Percentiles rank a stretch among this genome's conserved stretches.
Conservation (phyloP, 495 filamentous ascomycete genomes). For the Patellaria atrata region DNA sequence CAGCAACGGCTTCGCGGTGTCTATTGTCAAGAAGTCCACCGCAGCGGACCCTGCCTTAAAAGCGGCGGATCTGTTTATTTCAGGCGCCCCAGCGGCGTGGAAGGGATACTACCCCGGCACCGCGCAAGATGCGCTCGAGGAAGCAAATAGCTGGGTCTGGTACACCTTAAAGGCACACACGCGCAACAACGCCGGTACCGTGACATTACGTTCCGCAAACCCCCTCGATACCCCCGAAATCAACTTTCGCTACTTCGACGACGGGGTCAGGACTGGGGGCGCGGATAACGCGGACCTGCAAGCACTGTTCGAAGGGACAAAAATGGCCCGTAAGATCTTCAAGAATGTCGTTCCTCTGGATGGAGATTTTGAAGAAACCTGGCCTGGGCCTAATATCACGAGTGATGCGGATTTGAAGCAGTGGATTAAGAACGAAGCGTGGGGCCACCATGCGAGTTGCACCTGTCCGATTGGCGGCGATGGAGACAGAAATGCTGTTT, state of each 20-base stretch:
- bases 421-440: constrained; percentile 34
- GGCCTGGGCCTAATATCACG: constrained; percentile 9
- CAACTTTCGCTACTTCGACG: constrained; percentile 23
- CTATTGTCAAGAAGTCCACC: constrained; percentile 33
- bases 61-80: constrained; percentile 37
- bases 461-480: constrained; percentile 36
- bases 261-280: constrained; percentile 6
- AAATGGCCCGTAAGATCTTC: constrained; percentile 15
- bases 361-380: constrained; percentile 8
- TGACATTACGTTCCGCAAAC: constrained; percentile 13
- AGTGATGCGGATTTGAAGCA: constrained; percentile 8
- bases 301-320: constrained; percentile 17
- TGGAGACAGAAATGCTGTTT: constrained; percentile 33
- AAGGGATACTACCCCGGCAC: constrained; percentile 37
- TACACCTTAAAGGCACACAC: constrained; percentile 18
- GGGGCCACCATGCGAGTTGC: constrained; percentile 37
- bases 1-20: constrained; percentile 33
- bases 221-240: constrained; percentile 19
- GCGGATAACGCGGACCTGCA: constrained; percentile 11
- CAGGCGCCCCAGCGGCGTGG: constrained; percentile 39
- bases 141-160: constrained; percentile 29
- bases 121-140: constrained; percentile 17
- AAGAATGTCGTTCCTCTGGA: constrained; percentile 7
- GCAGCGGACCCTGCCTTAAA: constrained; percentile 26
- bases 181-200: constrained; percentile 19